Evolutionary conservation across 148 eudicot species (phyloP), one percentile per base, ranked within the genome.

Genomic region (Camellia granthamiana): DNA sequence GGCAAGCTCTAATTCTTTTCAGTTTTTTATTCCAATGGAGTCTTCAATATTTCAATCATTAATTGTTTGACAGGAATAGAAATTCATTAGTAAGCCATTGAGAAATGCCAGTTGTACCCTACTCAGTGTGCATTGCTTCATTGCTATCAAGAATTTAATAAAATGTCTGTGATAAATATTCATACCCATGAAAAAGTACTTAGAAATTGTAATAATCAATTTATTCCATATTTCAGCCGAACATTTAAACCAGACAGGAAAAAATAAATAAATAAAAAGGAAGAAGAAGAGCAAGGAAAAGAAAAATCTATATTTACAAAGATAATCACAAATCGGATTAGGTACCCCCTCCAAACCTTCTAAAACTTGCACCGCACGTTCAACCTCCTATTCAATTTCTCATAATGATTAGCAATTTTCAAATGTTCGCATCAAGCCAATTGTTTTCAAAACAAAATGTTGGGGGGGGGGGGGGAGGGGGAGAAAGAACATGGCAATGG

Each of bases 331-430:
- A 49, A 96, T 98, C 76, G 99, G 99, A 85, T 92, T 90, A 30
- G 90, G 83, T 46, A 92, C 84, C 98, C 98, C 78, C 30, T 78
- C 76, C n/a, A 82, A 56, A 76, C 85, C 95, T 88, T 96, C 99
- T 23, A 96, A 86, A 83, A 81, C 86, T 83, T 87, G 82, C 68
- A 96, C 0, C 0, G 99, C 99, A 69, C 84, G 86, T 77, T 96
- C 97, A 71, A 96, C 97, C 30, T 90, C 99, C 30, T 96, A 90
- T 75, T 78, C 52, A 69, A 69, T 7, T 19, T 49, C 11, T n/a
- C 13, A 70, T 30, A 61, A n/a, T 52, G 46, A 62, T 71, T 47
- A 77, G 79, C 66, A 74, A 70, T 21, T 66, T 49, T 77, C 46
- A 63, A 63, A 54, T 72, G 23, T 3, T 5, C 41, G 6, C 16